Evolutionary conservation across 306 rosid genomes (phyloP).

Genomic region (Inga leiocalycina): DNA sequence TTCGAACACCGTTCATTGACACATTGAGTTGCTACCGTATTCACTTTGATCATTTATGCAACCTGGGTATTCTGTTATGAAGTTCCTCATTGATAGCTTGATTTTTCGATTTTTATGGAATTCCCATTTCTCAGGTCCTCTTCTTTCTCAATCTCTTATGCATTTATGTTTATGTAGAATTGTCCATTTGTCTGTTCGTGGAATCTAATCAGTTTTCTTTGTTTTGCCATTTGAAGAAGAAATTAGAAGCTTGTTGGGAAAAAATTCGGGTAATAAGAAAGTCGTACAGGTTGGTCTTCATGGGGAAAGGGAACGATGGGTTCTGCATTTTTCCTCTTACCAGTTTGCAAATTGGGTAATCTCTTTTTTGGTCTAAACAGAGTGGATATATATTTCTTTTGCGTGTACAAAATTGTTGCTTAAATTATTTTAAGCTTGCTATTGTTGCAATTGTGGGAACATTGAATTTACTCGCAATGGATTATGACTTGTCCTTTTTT

Average conservation of each 20-base stretch:
- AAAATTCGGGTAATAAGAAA: slow-evolving; percentile 16
- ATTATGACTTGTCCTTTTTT: background rate
- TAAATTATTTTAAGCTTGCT: background rate
- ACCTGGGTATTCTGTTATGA: slow-evolving; percentile 41
- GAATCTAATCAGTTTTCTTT: slow-evolving; percentile 1
- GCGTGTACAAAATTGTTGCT: too few relatives aligned
- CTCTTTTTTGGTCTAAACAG: background rate
- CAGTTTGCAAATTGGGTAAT: slow-evolving; percentile 86
- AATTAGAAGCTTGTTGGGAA: slow-evolving; percentile 39
- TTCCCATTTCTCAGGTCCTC: slow-evolving; percentile 42
- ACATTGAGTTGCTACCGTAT: background rate
- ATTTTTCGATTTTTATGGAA: slow-evolving; percentile 44
- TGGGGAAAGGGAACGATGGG: slow-evolving; percentile 60
- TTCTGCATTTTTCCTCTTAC: slow-evolving; percentile 77
- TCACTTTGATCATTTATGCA: background rate
- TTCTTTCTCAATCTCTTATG: background rate
- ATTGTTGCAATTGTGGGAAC: background rate
- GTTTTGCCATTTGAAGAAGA: slow-evolving; percentile 38
- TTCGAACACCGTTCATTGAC: background rate
- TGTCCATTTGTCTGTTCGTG: slow-evolving; percentile 9
- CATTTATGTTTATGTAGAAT: background rate
- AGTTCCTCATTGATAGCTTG: slow-evolving; percentile 43
- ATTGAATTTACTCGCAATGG: background rate
- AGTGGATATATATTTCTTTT: background rate
- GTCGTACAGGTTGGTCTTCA: slow-evolving; percentile 31